phyloP scores from a whole-genome alignment of 495 filamentous ascomycete genomes.

The Aspergillus avenaceus region DNA sequence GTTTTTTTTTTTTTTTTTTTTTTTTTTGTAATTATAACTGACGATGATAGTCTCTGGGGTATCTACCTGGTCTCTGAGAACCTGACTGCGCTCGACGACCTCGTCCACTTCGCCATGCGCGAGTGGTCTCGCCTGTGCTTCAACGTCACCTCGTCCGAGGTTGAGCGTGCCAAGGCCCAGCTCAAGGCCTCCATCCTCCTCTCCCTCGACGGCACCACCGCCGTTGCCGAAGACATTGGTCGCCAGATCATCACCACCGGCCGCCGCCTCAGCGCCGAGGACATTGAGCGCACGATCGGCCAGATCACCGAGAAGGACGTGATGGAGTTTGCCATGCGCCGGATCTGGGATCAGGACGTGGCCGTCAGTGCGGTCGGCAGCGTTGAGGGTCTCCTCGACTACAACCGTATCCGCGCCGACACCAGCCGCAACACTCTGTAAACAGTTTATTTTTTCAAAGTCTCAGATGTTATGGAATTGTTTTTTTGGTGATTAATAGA shows the following conservation, averaged over 20 bases:
- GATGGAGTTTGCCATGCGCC: slow-evolving; percentile 85
- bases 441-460: slow-evolving; percentile 12
- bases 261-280: slow-evolving; percentile 80
- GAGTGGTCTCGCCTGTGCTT: slow-evolving; percentile 93
- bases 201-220: slow-evolving; percentile 94
- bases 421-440: slow-evolving; percentile 71
- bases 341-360: slow-evolving; percentile 95
- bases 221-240: slow-evolving; percentile 96
- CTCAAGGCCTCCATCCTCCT: slow-evolving; percentile 97
- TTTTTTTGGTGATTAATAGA: slow-evolving; percentile 27
- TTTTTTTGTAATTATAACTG: slow-evolving; percentile 10
- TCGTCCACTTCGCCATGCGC: slow-evolving; percentile 95
- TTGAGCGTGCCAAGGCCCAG: slow-evolving; percentile 98
- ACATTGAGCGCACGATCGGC: slow-evolving; percentile 88
- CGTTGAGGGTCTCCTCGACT: slow-evolving; percentile 89
- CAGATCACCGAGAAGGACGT: slow-evolving; percentile 93
- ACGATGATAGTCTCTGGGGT: slow-evolving; percentile 80
- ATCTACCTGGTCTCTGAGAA: slow-evolving; percentile 97
- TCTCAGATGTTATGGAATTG: slow-evolving; percentile 15
- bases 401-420: slow-evolving; percentile 80
- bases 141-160: slow-evolving; percentile 82
- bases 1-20: slow-evolving; percentile 17
- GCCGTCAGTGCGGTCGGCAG: slow-evolving; percentile 87
- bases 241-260: slow-evolving; percentile 97
- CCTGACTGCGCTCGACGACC: slow-evolving; percentile 81